phyloP scores from a whole-genome alignment of 352 stramenopile species.

The Globisporangium parvum region DNA sequence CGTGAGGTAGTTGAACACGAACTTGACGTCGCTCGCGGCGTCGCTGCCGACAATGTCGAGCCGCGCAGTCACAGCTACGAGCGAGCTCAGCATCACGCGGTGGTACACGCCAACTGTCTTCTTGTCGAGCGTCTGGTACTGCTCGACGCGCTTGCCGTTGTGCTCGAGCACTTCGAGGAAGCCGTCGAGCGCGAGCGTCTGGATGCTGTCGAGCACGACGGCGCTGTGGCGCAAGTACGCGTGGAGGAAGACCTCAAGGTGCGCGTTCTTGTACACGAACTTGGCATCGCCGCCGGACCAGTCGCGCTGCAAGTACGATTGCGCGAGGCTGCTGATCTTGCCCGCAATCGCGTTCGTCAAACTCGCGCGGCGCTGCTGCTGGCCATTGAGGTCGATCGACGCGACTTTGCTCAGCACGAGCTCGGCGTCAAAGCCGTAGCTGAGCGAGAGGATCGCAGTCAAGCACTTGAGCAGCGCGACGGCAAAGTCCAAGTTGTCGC shows the following conservation, averaged over 20 bases:
- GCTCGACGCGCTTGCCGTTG: slow-evolving; percentile 11
- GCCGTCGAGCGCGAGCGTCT: slow-evolving; percentile 35
- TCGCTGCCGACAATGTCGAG: slow-evolving; percentile 25
- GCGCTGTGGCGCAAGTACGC: slow-evolving; percentile 33
- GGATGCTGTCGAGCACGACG: slow-evolving; percentile 39
- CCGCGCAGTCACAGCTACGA: slow-evolving; percentile 29
- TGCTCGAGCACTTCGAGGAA: slow-evolving; percentile 37
- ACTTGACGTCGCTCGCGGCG: slow-evolving; percentile 15
- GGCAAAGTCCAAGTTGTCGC: slow-evolving; percentile 15
- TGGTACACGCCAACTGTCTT: slow-evolving; percentile 45
- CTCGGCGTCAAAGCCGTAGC: slow-evolving; percentile 17
- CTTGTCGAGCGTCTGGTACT: slow-evolving; percentile 43
- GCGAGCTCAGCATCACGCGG: slow-evolving; percentile 37
- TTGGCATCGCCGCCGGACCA: slow-evolving; percentile 40
- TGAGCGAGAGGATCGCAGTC: slow-evolving; percentile 17
- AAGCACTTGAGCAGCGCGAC: slow-evolving; percentile 23
- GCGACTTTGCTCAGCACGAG: slow-evolving; percentile 11
- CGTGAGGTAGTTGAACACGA: slow-evolving; percentile 46
- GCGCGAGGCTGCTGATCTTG: slow-evolving; percentile 30
- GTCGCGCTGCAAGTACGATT: slow-evolving; percentile 32
- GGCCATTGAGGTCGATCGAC: slow-evolving; percentile 15
- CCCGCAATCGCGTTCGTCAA: slow-evolving; percentile 18
- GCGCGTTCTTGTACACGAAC: slow-evolving; percentile 27
- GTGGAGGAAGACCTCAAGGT: slow-evolving; percentile 32
- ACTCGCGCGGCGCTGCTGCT: slow-evolving; percentile 8